Base-by-base conservation (phyloP, 345 rosid genomes). In the Psidium friedrichsthalianum region DNA sequence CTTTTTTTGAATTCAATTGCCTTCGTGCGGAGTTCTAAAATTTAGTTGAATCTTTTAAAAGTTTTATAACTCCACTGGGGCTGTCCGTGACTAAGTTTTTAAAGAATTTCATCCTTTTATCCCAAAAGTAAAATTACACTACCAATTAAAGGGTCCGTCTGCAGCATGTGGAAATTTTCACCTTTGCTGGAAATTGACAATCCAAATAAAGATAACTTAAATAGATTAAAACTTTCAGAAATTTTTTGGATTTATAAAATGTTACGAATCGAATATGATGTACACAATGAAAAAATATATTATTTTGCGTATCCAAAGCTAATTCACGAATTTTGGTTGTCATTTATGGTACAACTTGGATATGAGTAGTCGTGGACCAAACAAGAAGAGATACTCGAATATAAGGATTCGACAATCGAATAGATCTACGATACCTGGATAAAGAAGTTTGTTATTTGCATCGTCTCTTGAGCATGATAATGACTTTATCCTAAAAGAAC, bases 271-370 rank as follows among this genome's bases (percentile, higher is more conserved):
- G 40, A 61, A 61, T 61, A 61, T 61, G 5, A 27, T 29, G 40
- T 27, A 3, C 42, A 8, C 74, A 15, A 61, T 61, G 40, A 61
- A 61, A 61, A 29, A 29, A 59, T 27, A 59, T 27, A 59, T 59
- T 59, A 1, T 27, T 0, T 59, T 59, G 74, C 9, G 2, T 6
- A 1, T 27, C 15, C 20, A 59, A 27, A 59, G 27, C 74, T 29
- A 61, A 61, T 61, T 14, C 5, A 13, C 27, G 74, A 27, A 14
- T 61, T 61, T 29, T 5, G 21, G 27, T 0, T 2, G 29, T 61
- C 5, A 29, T 61, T 15, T 29, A 61, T 1, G 15, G 55, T 16
- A 14, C 55, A 3, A 8, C 15, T 27, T 1, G 0, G 0, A 29
- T 13, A 61, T 61, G 27, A 27, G 20, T 8, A 6, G 5, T 14